Percentiles rank a stretch among this genome's conserved stretches.
Conservation (phyloP, 352 stramenopile species). For the Blastocystis sp. region DNA sequence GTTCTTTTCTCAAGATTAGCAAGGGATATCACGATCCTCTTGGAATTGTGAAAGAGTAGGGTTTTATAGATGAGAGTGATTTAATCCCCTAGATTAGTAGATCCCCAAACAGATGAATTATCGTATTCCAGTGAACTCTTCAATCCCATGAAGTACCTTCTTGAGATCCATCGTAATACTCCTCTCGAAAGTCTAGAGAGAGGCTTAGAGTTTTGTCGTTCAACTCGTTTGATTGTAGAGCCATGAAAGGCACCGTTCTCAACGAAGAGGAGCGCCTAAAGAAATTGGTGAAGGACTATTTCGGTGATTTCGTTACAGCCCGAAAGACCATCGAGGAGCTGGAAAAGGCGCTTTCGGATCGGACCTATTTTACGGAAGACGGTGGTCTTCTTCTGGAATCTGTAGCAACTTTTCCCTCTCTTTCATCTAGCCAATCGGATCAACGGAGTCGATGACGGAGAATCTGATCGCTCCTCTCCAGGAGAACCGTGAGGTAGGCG, state of each 20-base stretch:
- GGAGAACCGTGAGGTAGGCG: slow-evolving; percentile 11
- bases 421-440: not conserved
- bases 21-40: slow-evolving; percentile 59
- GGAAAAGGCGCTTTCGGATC: slow-evolving; percentile 10
- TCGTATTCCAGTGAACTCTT: slow-evolving; percentile 44
- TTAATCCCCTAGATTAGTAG: not conserved
- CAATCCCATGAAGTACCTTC: slow-evolving; percentile 47
- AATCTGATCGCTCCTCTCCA: slow-evolving; percentile 54
- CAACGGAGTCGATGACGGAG: slow-evolving; percentile 2
- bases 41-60: slow-evolving; percentile 32
- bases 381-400: not conserved
- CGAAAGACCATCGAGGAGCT: slow-evolving; percentile 50
- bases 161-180: slow-evolving; percentile 26
- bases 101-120: slow-evolving; percentile 53
- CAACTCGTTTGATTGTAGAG: not conserved
- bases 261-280: slow-evolving; percentile 48
- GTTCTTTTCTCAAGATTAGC: slow-evolving; percentile 48
- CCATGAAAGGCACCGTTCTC: slow-evolving; percentile 21
- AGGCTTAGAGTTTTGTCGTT: not conserved
- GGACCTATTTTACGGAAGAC: not conserved
- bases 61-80: not conserved
- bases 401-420: not conserved
- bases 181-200: not conserved
- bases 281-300: slow-evolving; percentile 56
- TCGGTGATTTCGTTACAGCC: slow-evolving; percentile 44